phyloP scores from a whole-genome alignment of 495 filamentous ascomycete genomes.

The Clavariopsis aquatica region DNA sequence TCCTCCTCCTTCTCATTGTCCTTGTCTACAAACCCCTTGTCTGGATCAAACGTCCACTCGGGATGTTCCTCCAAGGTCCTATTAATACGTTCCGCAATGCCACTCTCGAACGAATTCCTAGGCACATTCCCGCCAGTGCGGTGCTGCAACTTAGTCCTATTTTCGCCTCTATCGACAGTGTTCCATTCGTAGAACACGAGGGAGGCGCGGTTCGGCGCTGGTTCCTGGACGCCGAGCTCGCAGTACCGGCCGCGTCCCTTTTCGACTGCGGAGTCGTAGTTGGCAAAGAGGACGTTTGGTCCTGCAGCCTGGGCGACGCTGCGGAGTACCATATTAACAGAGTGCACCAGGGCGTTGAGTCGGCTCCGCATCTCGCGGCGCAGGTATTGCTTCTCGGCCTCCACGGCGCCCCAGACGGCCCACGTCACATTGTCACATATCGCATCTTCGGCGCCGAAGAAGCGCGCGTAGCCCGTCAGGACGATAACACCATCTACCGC shows the following conservation, averaged over 20 bases:
- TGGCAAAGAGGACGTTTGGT: conserved; percentile 22
- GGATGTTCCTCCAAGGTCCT: conserved; percentile 31
- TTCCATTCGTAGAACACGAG: conserved; percentile 35
- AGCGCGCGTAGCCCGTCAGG: conserved; percentile 30
- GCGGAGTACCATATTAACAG: conserved; percentile 22
- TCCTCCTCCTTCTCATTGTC: conserved; percentile 2
- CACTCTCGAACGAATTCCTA: conserved; percentile 25
- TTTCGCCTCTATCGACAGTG: conserved; percentile 26
- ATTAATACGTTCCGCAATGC: conserved; percentile 21
- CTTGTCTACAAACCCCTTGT: conserved; percentile 24
- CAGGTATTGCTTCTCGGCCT: conserved; percentile 20
- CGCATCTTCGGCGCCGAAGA: conserved; percentile 32
- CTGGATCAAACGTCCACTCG: conserved; percentile 26
- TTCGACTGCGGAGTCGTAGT: conserved; percentile 23
- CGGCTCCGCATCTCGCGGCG: conserved; percentile 8
- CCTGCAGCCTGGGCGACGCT: conserved; percentile 14
- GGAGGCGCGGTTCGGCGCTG: conserved; percentile 23
- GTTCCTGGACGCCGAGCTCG: conserved; percentile 28
- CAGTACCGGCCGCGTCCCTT: conserved; percentile 25
- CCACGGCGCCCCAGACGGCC: conserved; percentile 22
- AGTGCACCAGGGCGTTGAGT: conserved; percentile 18
- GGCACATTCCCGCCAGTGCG: conserved; percentile 22
- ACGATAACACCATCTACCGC: conserved; percentile 19
- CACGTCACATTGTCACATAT: conserved; percentile 32
- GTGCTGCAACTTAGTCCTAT: conserved; percentile 12